Evolutionary conservation across 1,139 yeast species (phyloP).

Genomic region (Candida pseudoviswanathii): DNA sequence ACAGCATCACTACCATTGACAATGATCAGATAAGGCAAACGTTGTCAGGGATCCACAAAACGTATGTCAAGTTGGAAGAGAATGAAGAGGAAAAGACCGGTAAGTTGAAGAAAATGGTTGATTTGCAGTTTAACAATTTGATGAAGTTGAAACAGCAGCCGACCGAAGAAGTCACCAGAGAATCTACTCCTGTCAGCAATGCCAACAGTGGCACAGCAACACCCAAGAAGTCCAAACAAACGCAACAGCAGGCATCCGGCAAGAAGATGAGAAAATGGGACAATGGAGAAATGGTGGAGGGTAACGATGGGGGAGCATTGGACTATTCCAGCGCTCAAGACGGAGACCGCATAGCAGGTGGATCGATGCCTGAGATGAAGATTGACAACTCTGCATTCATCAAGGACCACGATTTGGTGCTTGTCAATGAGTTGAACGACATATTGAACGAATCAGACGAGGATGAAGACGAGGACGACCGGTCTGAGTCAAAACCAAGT

Average conservation of each 20-base stretch:
- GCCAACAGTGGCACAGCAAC: slow-evolving; percentile 19
- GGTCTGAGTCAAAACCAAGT: slow-evolving; percentile 10
- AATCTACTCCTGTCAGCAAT: slow-evolving; percentile 11
- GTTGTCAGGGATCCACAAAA: slow-evolving; percentile 38
- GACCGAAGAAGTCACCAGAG: slow-evolving; percentile 5
- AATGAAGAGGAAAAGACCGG: slow-evolving; percentile 25
- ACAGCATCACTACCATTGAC: slow-evolving; percentile 43
- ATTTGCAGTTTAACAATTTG: slow-evolving; percentile 41
- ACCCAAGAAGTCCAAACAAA: slow-evolving; percentile 18
- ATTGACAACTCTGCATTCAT: slow-evolving; percentile 38
- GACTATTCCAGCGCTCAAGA: slow-evolving; percentile 37
- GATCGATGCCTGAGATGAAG: slow-evolving; percentile 38
- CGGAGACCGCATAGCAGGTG: slow-evolving; percentile 36
- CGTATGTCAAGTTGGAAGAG: slow-evolving; percentile 32
- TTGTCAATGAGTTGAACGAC: slow-evolving; percentile 46
- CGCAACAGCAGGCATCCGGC: slow-evolving; percentile 9
- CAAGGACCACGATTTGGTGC: slow-evolving; percentile 42
- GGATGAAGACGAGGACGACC: slow-evolving; percentile 21
- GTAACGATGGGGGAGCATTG: slow-evolving; percentile 24
- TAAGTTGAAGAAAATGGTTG: slow-evolving; percentile 39
- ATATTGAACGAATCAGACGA: slow-evolving; percentile 40
- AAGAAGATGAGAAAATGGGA: slow-evolving; percentile 54
- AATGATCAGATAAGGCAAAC: slow-evolving; percentile 40
- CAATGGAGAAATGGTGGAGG: slow-evolving; percentile 40
- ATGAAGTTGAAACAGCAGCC: slow-evolving; percentile 31